phyloP scores from a whole-genome alignment of 73 alveolate species.

The Paraurostyla sp. region DNA sequence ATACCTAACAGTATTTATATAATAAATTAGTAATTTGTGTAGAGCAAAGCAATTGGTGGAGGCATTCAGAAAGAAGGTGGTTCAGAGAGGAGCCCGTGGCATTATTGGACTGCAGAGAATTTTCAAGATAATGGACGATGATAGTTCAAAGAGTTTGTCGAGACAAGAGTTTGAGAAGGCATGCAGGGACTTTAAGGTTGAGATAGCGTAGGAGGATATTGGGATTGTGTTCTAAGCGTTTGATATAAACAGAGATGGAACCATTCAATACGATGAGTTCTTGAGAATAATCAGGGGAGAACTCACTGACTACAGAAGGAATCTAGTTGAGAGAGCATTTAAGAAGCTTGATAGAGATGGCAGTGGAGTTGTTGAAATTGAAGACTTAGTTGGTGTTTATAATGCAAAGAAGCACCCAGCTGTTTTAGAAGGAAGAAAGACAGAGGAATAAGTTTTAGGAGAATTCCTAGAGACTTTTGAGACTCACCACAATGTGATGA shows the following conservation, averaged over 20 bases:
- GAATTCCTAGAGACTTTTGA: constrained; percentile 93
- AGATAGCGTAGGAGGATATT: constrained; percentile 67
- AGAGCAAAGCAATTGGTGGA: constrained; percentile 56
- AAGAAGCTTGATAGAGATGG: constrained; percentile 67
- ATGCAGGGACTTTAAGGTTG: constrained; percentile 80
- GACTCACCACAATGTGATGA: constrained; percentile 79
- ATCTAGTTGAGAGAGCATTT: constrained; percentile 78
- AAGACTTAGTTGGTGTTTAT: constrained; percentile 67
- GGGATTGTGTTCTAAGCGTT: constrained; percentile 65
- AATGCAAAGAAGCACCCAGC: constrained; percentile 79
- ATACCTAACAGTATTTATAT: constrained; percentile 12
- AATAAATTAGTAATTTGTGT: background rate
- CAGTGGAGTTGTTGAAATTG: constrained; percentile 65
- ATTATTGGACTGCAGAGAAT: constrained; percentile 83
- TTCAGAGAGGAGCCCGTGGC: constrained; percentile 84
- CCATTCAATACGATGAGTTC: constrained; percentile 84
- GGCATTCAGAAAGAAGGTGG: constrained; percentile 76
- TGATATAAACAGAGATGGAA: constrained; percentile 73
- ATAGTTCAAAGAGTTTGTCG: constrained; percentile 67
- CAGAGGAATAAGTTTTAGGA: constrained; percentile 86
- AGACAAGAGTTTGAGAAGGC: constrained; percentile 78
- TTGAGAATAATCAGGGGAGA: constrained; percentile 85
- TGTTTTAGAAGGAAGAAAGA: constrained; percentile 78
- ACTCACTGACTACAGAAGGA: constrained; percentile 79
- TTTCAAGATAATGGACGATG: constrained; percentile 84